Evolutionary conservation across 805 yeast species (phyloP).

Genomic region (Starmerella ratchasimensis): DNA sequence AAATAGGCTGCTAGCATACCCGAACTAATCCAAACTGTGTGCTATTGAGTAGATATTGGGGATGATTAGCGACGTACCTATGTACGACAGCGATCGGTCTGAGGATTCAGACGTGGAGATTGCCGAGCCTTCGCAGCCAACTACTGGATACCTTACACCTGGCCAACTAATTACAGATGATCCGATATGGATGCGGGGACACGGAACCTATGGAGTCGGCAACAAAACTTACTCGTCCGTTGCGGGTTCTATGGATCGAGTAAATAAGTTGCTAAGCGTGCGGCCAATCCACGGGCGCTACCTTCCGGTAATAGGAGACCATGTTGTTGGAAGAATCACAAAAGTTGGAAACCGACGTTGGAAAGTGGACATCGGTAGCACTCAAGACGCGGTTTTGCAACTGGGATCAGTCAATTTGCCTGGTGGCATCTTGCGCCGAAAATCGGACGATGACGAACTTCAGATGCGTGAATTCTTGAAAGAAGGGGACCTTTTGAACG

Average conservation of each 20-base stretch:
- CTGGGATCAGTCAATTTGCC: conserved; percentile 93
- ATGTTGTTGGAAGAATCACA: conserved; percentile 80
- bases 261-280: conserved; percentile 75
- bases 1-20: no score
- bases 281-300: conserved; percentile 77
- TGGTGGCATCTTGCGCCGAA: conserved; percentile 89
- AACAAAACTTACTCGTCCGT: conserved; percentile 77
- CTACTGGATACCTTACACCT: conserved; percentile 58
- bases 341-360: conserved; percentile 91
- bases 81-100: background rate
- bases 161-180: conserved; percentile 95
- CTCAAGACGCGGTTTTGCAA: conserved; percentile 81
- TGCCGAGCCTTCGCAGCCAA: conserved; percentile 3
- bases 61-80: background rate
- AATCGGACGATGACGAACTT: conserved; percentile 86
- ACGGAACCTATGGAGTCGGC: conserved; percentile 73
- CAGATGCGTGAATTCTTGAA: conserved; percentile 90
- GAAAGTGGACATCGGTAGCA: conserved; percentile 95
- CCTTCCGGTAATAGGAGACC: conserved; percentile 92
- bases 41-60: no score
- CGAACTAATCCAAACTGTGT: no score
- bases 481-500: conserved; percentile 90
- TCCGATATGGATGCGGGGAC: conserved; percentile 97
- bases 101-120: conserved; percentile 15
- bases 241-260: conserved; percentile 79